These are phyloP conservation scores for Vanderwaltozyma verrucispora DNA, from an alignment of 805 yeast genomes.

Conservation along the genomic window DNA sequence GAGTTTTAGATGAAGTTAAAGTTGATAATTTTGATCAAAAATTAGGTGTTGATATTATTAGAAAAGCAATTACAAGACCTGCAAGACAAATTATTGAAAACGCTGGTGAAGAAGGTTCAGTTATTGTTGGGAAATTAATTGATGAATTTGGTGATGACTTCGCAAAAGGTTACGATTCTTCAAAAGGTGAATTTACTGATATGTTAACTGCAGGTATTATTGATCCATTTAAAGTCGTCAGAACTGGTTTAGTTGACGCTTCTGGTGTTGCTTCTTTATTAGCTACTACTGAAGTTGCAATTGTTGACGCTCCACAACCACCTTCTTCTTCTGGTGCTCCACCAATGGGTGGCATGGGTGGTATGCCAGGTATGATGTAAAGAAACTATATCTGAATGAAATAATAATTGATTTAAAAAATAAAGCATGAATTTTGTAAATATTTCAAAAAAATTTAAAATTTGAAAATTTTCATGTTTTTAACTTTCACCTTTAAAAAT, in stretches of 20 bases:
- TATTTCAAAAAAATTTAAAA: too few species aligned
- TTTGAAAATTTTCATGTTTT: too few species aligned
- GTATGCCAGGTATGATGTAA: conserved; percentile 34
- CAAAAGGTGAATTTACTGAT: conserved; percentile 88
- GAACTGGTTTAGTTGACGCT: conserved; percentile 92
- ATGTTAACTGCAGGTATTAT: conserved; percentile 96
- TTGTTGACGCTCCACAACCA: conserved; percentile 90
- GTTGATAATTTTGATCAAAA: conserved; percentile 91
- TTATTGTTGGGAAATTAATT: conserved; percentile 79
- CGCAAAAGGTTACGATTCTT: conserved; percentile 83
- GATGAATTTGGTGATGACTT: conserved; percentile 52
- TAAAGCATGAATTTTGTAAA: too few species aligned
- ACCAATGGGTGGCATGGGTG: conserved; percentile 42
- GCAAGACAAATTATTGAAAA: conserved; percentile 92
- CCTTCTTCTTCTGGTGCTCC: conserved; percentile 43
- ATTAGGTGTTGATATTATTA: conserved; percentile 89
- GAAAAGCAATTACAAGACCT: conserved; percentile 87
- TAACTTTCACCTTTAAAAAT: too few species aligned
- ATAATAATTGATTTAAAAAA: background rate
- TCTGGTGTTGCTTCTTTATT: conserved; percentile 94
- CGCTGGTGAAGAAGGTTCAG: conserved; percentile 97
- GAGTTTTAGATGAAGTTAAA: conserved; percentile 56
- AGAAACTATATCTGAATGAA: background rate
- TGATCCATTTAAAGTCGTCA: conserved; percentile 97
- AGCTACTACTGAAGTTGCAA: conserved; percentile 98